These are phyloP conservation scores for Nymphaea colorata DNA, from an alignment of 164 flowering plant genomes.

Conservation along the genomic window DNA sequence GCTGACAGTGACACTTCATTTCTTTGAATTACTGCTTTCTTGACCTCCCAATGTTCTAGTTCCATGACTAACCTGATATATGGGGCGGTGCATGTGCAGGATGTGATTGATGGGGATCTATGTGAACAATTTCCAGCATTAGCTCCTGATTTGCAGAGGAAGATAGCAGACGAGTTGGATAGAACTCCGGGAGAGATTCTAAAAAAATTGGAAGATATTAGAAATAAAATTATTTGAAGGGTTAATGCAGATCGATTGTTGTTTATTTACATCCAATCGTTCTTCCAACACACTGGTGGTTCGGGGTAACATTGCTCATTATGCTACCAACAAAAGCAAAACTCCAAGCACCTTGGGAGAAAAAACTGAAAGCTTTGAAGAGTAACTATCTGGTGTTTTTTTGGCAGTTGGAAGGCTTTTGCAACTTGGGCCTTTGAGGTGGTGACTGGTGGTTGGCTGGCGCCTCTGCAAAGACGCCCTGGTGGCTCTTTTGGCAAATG, in stretches of 20 bases:
- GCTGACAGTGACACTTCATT: neutral
- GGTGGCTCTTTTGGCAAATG: neutral
- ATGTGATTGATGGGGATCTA: slow-evolving; percentile 98
- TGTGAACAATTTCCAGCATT: slow-evolving; percentile 96
- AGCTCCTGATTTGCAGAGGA: slow-evolving; percentile 82
- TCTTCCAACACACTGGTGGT: neutral
- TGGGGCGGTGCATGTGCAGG: slow-evolving; percentile 33
- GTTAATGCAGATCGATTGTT: neutral
- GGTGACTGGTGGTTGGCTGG: neutral
- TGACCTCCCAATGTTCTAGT: neutral
- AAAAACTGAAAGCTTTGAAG: neutral
- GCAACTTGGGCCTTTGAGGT: neutral
- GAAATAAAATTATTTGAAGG: slow-evolving; percentile 68
- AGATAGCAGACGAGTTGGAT: slow-evolving; percentile 96
- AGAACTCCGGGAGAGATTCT: slow-evolving; percentile 95
- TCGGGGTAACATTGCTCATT: neutral
- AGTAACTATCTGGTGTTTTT: neutral
- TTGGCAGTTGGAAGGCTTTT: neutral
- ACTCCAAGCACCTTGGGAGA: neutral
- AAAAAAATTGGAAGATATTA: slow-evolving; percentile 88
- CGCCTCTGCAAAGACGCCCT: neutral
- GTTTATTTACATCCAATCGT: neutral
- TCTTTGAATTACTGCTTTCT: neutral
- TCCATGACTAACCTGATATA: neutral
- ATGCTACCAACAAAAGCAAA: neutral